Base-by-base conservation (phyloP, 208 protist species). In the Trypanosoma brucei region DNA sequence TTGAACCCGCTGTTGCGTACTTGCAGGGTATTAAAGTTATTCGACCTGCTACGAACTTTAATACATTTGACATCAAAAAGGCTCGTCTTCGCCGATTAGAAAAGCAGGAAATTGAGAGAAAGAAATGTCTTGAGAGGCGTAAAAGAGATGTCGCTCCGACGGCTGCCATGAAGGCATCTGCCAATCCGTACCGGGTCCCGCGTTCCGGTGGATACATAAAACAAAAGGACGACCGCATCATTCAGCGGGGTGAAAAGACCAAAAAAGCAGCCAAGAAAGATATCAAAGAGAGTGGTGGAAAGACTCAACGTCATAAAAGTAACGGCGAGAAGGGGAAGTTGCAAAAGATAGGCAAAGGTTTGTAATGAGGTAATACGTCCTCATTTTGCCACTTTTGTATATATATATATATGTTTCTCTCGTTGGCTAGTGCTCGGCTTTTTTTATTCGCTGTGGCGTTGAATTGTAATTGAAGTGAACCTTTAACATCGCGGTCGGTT, bases 51-150 rank as follows among this genome's bases (percentile, higher is more conserved):
- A 60, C 79, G 33, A 63, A 76, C 13, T 93, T 93, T 52, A 84
- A 85, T 66, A 93, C 87, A 8, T 93, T 89, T 63, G 84, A 93
- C 55, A 34, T 80, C 33, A 71, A 76, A 54, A 91, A 89, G 74
- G 63, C 78, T 22, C 87, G 85, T 62, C 70, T 88, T 45, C 83
- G 87, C 13, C 87, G 87, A 6, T 48, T 91, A 22, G 78, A 79
- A 13, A 91, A 89, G 64, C 81, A 88, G 59, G 65, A 87, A 67
- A 81, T 76, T 58, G 87, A 93, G 51, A 80, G 74, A 50, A 55
- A 54, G 2, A 78, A 57, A 39, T 76, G 73, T 13, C 53, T 84
- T 55, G 59, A 54, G 62, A 67, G 84, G 2, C 83, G 87, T 33
- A 72, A 78, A 70, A 68, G 70, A 59, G 78, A 87, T 59, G 64